Percentiles rank a stretch among this genome's conserved stretches.
Conservation (phyloP, 2,329 filamentous ascomycete genomes). For the Dactylellina haptotyla region DNA sequence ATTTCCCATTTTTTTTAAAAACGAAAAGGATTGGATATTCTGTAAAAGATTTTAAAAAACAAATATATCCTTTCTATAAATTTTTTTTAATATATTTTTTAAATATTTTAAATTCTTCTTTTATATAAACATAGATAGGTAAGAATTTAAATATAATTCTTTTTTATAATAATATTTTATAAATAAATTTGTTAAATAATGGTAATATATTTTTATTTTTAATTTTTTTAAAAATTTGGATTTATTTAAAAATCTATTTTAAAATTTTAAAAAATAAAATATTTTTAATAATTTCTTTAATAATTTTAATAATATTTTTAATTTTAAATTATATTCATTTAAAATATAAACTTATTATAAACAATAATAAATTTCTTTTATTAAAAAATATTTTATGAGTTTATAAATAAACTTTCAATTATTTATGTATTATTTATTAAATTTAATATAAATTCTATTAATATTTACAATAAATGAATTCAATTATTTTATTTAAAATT, state of each 20-base stretch:
- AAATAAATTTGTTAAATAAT: too few species aligned
- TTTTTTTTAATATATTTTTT: neutral
- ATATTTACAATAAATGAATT: conserved; percentile 6
- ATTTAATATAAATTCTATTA: conserved; percentile 19
- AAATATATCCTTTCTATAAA: conserved; percentile 1
- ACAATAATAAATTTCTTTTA: conserved; percentile 6
- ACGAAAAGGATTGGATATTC: too few species aligned
- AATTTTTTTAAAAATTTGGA: neutral
- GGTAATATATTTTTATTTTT: neutral
- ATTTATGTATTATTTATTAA: conserved; percentile 22
- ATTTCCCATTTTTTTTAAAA: neutral
- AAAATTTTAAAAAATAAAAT: conserved; percentile 1
- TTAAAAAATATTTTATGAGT: neutral
- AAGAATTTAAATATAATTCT: neutral
- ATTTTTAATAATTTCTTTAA: conserved; percentile 2
- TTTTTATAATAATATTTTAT: too few species aligned
- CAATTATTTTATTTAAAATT: conserved; percentile 1
- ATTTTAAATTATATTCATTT: conserved; percentile 15
- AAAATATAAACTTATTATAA: conserved; percentile 1
- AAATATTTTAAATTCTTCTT: neutral
- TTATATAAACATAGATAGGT: too few species aligned
- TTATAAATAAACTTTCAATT: neutral
- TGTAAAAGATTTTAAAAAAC: neutral
- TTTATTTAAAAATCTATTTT: conserved; percentile 10
- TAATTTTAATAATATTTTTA: conserved; percentile 4